phyloP scores from a whole-genome alignment of 768 basidiomycete genomes.

The Termitomyces sp. region DNA sequence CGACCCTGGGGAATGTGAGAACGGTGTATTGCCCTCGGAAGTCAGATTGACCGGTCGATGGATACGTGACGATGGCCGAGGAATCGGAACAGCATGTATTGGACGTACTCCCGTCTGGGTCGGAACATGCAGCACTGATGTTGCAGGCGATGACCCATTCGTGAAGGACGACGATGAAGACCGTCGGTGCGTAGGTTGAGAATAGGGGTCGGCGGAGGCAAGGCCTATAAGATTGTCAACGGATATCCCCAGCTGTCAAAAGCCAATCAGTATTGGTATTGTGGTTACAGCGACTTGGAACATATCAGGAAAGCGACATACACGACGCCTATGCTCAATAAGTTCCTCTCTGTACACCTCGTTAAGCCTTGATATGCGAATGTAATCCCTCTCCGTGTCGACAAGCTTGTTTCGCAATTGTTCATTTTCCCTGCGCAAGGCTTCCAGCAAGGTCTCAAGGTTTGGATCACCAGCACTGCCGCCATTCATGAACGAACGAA shows the following conservation, averaged over 20 bases:
- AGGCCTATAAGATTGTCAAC: conserved; percentile 80
- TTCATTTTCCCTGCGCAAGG: conserved; percentile 79
- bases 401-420: conserved; percentile 60
- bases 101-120: conserved; percentile 26
- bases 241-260: conserved; percentile 59
- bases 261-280: conserved; percentile 4
- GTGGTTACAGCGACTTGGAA: background rate
- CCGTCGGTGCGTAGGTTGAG: conserved; percentile 68
- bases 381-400: conserved; percentile 75
- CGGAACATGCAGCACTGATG: conserved; percentile 36
- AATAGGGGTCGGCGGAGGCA: conserved; percentile 59
- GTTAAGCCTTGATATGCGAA: conserved; percentile 69
- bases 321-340: conserved; percentile 70
- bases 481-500: conserved; percentile 24
- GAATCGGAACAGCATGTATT: conserved; percentile 68
- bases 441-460: conserved; percentile 64
- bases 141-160: conserved; percentile 41
- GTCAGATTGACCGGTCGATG: conserved; percentile 46
- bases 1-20: conserved; percentile 60
- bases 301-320: conserved; percentile 38
- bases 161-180: conserved; percentile 36
- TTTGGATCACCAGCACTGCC: conserved; percentile 32
- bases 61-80: conserved; percentile 62
- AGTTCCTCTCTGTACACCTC: conserved; percentile 85
- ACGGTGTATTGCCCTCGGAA: conserved; percentile 56